A percentile compares a stretch with the other conserved stretches of the same genome.
Conservation (phyloP, 2,329 filamentous ascomycete genomes). For the Mariannaea elegans region DNA sequence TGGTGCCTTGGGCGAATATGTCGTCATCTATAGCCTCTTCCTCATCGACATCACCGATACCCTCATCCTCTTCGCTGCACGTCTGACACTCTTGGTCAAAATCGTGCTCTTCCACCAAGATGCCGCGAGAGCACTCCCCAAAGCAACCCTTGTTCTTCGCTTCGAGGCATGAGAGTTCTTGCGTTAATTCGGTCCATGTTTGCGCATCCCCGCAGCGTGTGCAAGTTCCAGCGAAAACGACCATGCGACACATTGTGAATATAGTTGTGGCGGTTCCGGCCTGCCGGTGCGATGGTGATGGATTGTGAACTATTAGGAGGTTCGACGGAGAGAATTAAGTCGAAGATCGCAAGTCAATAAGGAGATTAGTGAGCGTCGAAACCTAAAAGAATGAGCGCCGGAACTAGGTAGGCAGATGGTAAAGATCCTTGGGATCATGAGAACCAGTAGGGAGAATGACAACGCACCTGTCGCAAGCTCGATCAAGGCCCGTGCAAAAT, state of each 20-base stretch:
- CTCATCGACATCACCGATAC: constrained; percentile 52
- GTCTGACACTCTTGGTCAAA: constrained; percentile 59
- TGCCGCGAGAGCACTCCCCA: constrained; percentile 53
- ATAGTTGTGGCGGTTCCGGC: constrained; percentile 2
- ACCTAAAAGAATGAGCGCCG: constrained; percentile 8
- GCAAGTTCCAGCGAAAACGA: constrained; percentile 56
- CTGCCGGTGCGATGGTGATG: constrained; percentile 1
- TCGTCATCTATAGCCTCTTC: not conserved
- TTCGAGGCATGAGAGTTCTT: constrained; percentile 58
- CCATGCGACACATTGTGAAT: constrained; percentile 55
- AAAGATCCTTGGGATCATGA: constrained; percentile 1
- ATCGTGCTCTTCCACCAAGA: constrained; percentile 52
- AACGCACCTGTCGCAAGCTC: constrained; percentile 10
- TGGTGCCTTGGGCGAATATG: constrained; percentile 23
- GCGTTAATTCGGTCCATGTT: constrained; percentile 55
- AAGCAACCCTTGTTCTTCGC: constrained; percentile 59
- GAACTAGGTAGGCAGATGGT: not conserved
- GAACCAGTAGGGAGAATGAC: not conserved
- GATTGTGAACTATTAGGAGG: not conserved
- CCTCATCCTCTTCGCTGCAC: constrained; percentile 54
- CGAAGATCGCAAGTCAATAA: not conserved
- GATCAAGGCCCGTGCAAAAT: not conserved
- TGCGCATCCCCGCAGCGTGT: constrained; percentile 51
- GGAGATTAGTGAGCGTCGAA: not conserved
- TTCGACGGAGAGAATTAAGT: not conserved